phyloP scores from a whole-genome alignment of 139 green algal species.

The Chlamydomonas schloesseri region DNA sequence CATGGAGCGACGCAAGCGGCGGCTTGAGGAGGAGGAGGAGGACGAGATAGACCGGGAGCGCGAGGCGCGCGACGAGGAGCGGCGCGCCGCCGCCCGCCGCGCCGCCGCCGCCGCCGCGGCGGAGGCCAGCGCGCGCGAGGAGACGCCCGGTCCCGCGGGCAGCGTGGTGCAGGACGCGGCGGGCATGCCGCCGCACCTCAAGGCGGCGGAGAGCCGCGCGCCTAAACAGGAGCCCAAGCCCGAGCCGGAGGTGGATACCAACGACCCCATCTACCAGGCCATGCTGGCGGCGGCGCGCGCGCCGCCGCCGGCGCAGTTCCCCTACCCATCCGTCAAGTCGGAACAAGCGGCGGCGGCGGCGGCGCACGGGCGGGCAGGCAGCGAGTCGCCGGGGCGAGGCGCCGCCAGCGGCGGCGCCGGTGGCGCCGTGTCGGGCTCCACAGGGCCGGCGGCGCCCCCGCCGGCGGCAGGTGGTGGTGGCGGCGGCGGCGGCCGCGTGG shows the following conservation, averaged over 20 bases:
- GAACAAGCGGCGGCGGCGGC: too few relatives aligned
- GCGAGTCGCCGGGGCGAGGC: not conserved
- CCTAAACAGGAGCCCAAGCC: constrained; percentile 1
- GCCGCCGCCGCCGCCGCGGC: constrained; percentile 2
- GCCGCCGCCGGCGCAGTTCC: not conserved
- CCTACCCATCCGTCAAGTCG: not conserved
- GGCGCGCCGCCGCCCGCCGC: not conserved
- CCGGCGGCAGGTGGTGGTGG: too few relatives aligned
- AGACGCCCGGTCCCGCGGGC: constrained; percentile 30
- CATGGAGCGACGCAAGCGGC: constrained; percentile 61
- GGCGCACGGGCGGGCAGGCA: not conserved
- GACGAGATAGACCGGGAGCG: constrained; percentile 57
- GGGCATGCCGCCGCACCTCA: not conserved
- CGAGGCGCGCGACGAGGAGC: constrained; percentile 51
- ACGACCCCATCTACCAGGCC: constrained; percentile 74
- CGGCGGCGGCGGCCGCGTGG: not conserved
- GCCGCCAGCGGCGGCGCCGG: not conserved
- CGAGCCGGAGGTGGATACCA: constrained; percentile 51
- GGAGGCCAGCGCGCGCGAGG: constrained; percentile 14
- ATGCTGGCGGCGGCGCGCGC: constrained; percentile 28
- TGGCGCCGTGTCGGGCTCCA: too few relatives aligned
- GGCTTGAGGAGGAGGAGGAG: constrained; percentile 63
- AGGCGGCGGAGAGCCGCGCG: too few relatives aligned
- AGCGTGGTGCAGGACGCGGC: constrained; percentile 21
- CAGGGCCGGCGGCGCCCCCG: not conserved